phyloP scores from a whole-genome alignment of 2,329 filamentous ascomycete species.

The Paracorniculantispora psalliotae region DNA sequence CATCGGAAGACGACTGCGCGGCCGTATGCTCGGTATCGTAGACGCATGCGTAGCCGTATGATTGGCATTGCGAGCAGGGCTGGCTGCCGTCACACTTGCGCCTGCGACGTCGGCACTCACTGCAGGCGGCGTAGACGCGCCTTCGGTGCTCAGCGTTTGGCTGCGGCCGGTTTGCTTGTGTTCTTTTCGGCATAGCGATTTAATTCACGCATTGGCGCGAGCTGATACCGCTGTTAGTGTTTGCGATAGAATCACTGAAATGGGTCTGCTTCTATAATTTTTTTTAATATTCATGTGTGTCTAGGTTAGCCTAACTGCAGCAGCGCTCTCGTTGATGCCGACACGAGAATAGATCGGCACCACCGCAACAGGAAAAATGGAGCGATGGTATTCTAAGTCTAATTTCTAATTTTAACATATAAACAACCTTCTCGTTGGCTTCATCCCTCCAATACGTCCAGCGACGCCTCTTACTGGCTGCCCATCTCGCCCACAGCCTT shows the following conservation, averaged over 20 bases:
- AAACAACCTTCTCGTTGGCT: no score
- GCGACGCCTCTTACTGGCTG: not conserved
- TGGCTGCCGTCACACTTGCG: conserved; percentile 17
- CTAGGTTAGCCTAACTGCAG: no score
- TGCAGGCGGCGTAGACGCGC: conserved; percentile 14
- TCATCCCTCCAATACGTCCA: not conserved
- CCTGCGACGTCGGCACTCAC: conserved; percentile 15
- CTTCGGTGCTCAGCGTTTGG: conserved; percentile 1
- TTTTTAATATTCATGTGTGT: no score
- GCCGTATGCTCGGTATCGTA: not conserved
- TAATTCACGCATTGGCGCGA: not conserved
- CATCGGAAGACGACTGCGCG: not conserved
- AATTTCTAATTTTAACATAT: no score
- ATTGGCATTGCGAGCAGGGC: conserved; percentile 15
- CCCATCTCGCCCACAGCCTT: not conserved
- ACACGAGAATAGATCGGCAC: no score
- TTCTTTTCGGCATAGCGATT: conserved; percentile 9
- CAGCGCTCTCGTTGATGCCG: no score
- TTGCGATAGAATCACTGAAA: not conserved
- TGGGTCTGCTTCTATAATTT: not conserved
- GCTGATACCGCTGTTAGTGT: not conserved
- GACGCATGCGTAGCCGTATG: conserved; percentile 16
- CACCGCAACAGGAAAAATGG: no score
- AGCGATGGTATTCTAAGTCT: no score
- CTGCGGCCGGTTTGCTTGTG: not conserved